phyloP scores from a whole-genome alignment of 2,329 filamentous ascomycete genomes.

The Pseudocercospora macadamiae region DNA sequence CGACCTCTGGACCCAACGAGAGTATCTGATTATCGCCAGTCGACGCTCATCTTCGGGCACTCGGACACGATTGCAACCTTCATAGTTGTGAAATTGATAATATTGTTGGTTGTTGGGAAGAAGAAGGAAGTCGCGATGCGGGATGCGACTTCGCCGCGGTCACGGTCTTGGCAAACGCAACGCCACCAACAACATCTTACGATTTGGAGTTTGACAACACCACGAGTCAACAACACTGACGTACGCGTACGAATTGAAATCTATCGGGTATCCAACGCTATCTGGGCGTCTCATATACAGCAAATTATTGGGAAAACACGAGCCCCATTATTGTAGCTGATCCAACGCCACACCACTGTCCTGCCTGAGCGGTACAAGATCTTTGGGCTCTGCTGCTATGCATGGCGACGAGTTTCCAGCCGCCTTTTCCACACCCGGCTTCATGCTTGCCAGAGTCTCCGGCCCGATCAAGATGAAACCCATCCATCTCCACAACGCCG shows the following conservation, averaged over 20 bases:
- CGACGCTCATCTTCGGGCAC: too few species aligned
- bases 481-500: conserved; percentile 89
- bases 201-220: background rate
- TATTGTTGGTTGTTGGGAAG: background rate
- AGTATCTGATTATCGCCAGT: too few species aligned
- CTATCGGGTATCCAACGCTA: background rate
- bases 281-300: too few species aligned
- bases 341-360: background rate
- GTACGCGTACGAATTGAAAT: background rate
- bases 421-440: background rate
- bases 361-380: background rate
- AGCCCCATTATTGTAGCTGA: background rate
- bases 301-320: too few species aligned
- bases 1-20: too few species aligned
- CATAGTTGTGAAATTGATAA: background rate
- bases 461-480: conserved; percentile 76
- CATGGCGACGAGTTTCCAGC: background rate
- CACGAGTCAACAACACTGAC: background rate
- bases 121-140: background rate
- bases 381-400: too few species aligned
- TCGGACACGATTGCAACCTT: too few species aligned
- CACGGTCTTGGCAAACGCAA: background rate
- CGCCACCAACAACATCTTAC: background rate
- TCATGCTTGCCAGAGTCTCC: conserved; percentile 7
- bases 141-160: too few species aligned